Evolutionary conservation across 1,139 yeast species (phyloP).

Genomic region (Zygosaccharomyces pseudobailii): DNA sequence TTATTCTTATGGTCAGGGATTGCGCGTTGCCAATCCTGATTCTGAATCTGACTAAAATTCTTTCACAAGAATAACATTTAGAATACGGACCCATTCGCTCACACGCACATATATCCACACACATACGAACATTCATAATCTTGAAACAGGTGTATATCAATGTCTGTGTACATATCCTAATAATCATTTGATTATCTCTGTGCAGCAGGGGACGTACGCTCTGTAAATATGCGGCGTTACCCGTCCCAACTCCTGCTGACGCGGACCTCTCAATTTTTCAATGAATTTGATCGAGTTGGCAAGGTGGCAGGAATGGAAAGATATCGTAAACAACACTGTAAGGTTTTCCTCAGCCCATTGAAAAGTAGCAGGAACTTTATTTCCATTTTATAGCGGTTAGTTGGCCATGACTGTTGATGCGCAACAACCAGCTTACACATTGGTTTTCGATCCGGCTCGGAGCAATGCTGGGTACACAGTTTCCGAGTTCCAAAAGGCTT

Average conservation of each 20-base stretch:
- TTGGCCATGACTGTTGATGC: slow-evolving; percentile 16
- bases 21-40: slow-evolving; percentile 32
- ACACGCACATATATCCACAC: too few species aligned
- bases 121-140: too few species aligned
- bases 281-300: background rate
- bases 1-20: slow-evolving; percentile 16
- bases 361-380: background rate
- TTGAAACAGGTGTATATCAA: background rate
- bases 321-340: slow-evolving; percentile 1
- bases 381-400: background rate
- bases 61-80: too few species aligned
- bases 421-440: slow-evolving; percentile 52
- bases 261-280: background rate
- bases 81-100: too few species aligned
- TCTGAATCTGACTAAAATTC: slow-evolving; percentile 18
- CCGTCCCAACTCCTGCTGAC: background rate
- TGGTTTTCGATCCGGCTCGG: slow-evolving; percentile 71
- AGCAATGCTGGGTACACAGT: slow-evolving; percentile 60
- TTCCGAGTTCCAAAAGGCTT: slow-evolving; percentile 68
- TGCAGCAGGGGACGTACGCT: too few species aligned
- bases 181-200: background rate
- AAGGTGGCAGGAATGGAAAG: slow-evolving; percentile 5
- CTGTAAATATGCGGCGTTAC: background rate
- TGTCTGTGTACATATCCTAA: background rate
- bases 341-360: background rate